Evolutionary conservation across 2,329 filamentous ascomycete species (phyloP), one percentile per base, ranked within the genome.

Genomic region (Aspergillus caelatus): DNA sequence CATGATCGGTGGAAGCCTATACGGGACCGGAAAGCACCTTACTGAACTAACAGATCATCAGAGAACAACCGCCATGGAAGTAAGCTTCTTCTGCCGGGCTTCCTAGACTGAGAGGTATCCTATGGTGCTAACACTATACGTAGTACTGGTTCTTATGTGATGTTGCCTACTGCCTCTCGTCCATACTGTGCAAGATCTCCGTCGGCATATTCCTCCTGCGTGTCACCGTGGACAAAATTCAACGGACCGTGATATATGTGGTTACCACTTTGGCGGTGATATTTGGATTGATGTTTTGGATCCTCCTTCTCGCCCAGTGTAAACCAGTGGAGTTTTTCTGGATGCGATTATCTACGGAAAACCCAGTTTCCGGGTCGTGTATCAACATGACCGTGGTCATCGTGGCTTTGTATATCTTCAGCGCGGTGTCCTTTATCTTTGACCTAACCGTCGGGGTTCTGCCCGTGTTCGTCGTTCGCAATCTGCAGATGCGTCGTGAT

Each of bases 131-230:
- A 61, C 23, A 7, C 2, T 1, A 1, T 9, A 12, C 3, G 19
- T 39, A 70, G 68, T 70, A 67, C 62, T 85, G 82, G 82, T 85
- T 80, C 68, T 74, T 84, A 21, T 82, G 81, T 71, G 82, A 84
- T 58, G 67, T 83, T 19, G 78, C 81, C 59, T 85, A 85, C 68
- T 77, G 79, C 0, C 61, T 82, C 32, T 74, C 78, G 1, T 83
- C 78, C 5, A 75, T 79, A 43, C 70, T 80, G 4, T 74, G 82
- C 58, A 83, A 83, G 55, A 75, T 84, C 46, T 79, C 82, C 4
- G 80, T 85, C 50, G 80, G 75, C 4, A 75, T 83, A 19, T 83
- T 85, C 70, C 77, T 85, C 39, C 77, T 84, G 2, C 79, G 83
- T 32, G 75, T 85, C 14, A 79, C 81, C 1, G 70, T 79, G 12